Percentiles rank a stretch among this genome's conserved stretches.
phyloP scores from a whole-genome alignment of 768 basidiomycete genomes.

The Clavaria fumosa region DNA sequence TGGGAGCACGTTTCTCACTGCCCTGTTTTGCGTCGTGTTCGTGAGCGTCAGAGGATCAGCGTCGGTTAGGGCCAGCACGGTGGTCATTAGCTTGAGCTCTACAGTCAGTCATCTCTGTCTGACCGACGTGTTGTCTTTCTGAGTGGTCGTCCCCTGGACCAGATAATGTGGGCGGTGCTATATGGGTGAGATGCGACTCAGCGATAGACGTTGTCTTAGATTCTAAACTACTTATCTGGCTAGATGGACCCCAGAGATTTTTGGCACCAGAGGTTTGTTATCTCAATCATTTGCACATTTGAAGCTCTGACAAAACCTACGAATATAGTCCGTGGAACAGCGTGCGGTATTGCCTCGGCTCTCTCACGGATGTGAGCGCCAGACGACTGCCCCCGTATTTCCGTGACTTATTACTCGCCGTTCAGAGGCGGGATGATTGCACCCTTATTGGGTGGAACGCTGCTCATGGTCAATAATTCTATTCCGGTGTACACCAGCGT shows the following conservation, averaged over 20 bases:
- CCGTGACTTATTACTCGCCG: slow-evolving; percentile 5
- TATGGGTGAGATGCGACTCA: slow-evolving; percentile 33
- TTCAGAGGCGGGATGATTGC: slow-evolving; percentile 80
- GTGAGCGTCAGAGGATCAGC: slow-evolving; percentile 38
- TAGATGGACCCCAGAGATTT: slow-evolving; percentile 77
- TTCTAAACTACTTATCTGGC: slow-evolving; percentile 4
- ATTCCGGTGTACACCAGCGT: slow-evolving; percentile 70
- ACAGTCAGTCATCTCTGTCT: slow-evolving; percentile 30
- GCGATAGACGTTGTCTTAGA: not conserved
- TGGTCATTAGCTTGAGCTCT: slow-evolving; percentile 63
- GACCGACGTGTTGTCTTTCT: not conserved
- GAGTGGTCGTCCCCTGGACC: not conserved
- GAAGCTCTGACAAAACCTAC: slow-evolving; percentile 2
- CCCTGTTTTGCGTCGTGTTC: slow-evolving; percentile 59
- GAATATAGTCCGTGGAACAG: slow-evolving; percentile 61
- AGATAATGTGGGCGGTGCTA: slow-evolving; percentile 81
- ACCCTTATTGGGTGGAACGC: slow-evolving; percentile 58
- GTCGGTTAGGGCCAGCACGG: slow-evolving; percentile 50
- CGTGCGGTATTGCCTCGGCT: slow-evolving; percentile 77
- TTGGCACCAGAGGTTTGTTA: slow-evolving; percentile 54
- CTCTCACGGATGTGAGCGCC: slow-evolving; percentile 61
- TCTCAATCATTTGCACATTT: not conserved
- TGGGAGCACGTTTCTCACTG: slow-evolving; percentile 60
- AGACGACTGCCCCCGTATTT: not conserved
- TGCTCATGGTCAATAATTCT: slow-evolving; percentile 50